Evolutionary conservation across 2,329 filamentous ascomycete genomes (phyloP).

Genomic region (Colletotrichum sp.): DNA sequence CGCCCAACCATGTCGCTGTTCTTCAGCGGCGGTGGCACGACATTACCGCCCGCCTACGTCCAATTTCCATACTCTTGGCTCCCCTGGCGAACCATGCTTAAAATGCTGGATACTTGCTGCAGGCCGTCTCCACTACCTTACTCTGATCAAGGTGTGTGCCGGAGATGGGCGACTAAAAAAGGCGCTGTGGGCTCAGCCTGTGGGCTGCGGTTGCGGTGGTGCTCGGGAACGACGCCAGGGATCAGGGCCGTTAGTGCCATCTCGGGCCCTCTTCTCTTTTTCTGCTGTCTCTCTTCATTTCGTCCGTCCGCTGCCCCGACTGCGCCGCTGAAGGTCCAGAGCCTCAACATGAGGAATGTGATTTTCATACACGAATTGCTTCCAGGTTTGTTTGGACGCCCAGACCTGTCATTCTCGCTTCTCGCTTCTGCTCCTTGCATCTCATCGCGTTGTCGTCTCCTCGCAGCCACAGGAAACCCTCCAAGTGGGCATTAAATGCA

Average conservation of each 20-base stretch:
- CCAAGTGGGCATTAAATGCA: not conserved
- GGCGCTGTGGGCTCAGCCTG: not conserved
- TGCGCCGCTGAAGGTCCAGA: not conserved
- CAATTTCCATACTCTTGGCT: constrained; percentile 17
- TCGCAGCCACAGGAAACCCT: not conserved
- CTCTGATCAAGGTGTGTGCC: constrained; percentile 4
- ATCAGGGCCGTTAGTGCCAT: not conserved
- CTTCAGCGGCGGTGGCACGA: constrained; percentile 2
- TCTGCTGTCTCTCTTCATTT: not conserved
- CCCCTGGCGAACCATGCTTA: not conserved
- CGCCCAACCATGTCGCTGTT: not conserved
- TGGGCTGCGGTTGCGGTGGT: not conserved
- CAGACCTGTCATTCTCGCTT: constrained; percentile 6
- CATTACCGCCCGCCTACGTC: not conserved
- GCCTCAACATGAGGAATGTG: not conserved
- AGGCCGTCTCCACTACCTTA: constrained; percentile 2
- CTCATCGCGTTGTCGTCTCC: not conserved
- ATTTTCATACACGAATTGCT: not conserved
- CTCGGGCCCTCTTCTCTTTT: not conserved
- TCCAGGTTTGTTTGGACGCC: constrained; percentile 4
- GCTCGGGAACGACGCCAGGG: constrained; percentile 6
- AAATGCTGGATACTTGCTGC: not conserved
- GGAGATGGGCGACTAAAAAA: constrained; percentile 5
- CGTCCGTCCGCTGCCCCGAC: not conserved
- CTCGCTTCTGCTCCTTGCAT: not conserved